phyloP scores from a whole-genome alignment of 1,284 basidiomycete species.

The Trichosporon inkin region DNA sequence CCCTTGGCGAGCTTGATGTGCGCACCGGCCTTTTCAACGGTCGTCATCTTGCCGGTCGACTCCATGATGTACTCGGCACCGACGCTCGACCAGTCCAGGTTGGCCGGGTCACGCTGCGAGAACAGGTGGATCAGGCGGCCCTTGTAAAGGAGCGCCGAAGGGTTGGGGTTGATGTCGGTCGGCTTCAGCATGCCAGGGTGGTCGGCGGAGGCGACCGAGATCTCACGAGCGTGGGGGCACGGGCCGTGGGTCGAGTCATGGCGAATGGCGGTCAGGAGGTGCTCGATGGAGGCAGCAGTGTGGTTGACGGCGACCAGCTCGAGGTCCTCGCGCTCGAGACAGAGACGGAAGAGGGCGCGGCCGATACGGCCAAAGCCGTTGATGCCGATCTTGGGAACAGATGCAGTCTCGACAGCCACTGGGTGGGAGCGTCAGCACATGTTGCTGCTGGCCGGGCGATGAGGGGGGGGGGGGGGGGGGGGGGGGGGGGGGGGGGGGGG shows the following conservation, averaged over 20 bases:
- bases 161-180: conserved; percentile 34
- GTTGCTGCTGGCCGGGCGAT: neutral
- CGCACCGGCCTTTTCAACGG: conserved; percentile 41
- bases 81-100: conserved; percentile 45
- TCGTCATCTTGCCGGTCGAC: conserved; percentile 48
- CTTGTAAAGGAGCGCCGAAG: conserved; percentile 39
- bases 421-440: conserved; percentile 12
- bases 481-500: neutral
- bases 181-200: conserved; percentile 38
- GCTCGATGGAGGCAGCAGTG: conserved; percentile 47
- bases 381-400: conserved; percentile 43
- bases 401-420: conserved; percentile 11
- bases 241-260: conserved; percentile 51
- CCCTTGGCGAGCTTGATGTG: conserved; percentile 45
- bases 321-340: conserved; percentile 35
- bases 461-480: neutral
- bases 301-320: conserved; percentile 50
- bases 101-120: conserved; percentile 43
- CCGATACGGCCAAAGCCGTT: conserved; percentile 52
- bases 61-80: conserved; percentile 50
- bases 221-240: conserved; percentile 30
- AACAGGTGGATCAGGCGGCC: conserved; percentile 48
- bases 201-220: conserved; percentile 34
- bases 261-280: conserved; percentile 45
- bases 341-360: conserved; percentile 36